Percentiles rank a stretch among this genome's conserved stretches.
Conservation (phyloP, 2,329 filamentous ascomycete species). For the Pseudohalonectria lignicola region DNA sequence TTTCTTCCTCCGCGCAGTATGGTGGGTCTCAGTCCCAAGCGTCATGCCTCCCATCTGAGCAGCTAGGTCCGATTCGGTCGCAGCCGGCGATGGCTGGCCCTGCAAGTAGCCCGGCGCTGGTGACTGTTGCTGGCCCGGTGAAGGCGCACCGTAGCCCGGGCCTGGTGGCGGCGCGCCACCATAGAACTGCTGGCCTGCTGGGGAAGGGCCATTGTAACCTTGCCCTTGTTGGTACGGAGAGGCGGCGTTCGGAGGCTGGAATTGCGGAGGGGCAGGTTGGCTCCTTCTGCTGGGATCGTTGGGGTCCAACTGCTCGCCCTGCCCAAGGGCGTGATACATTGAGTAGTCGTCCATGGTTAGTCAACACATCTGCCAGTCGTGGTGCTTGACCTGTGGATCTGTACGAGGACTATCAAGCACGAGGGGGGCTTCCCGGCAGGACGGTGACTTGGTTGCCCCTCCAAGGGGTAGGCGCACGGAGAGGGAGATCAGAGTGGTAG, state of each 20-base stretch:
- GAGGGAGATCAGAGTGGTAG: too few relatives aligned
- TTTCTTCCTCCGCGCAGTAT: constrained; percentile 60
- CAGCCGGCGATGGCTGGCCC: constrained; percentile 17
- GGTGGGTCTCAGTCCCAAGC: constrained; percentile 42
- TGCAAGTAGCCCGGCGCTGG: constrained; percentile 20
- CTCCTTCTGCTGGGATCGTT: constrained; percentile 35
- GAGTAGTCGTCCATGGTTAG: constrained; percentile 29
- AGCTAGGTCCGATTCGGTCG: constrained; percentile 41
- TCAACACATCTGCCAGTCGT: not conserved
- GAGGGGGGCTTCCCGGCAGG: too few relatives aligned
- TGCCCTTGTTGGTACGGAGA: constrained; percentile 40
- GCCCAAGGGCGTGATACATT: constrained; percentile 39
- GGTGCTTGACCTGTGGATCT: too few relatives aligned
- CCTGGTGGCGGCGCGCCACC: constrained; percentile 15
- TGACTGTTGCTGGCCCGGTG: constrained; percentile 9
- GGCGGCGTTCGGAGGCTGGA: constrained; percentile 41
- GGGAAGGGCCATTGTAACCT: constrained; percentile 24
- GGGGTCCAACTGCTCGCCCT: constrained; percentile 38
- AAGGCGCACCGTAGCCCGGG: constrained; percentile 13
- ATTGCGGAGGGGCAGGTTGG: constrained; percentile 28
- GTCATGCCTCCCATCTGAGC: constrained; percentile 72
- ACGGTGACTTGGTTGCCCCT: not conserved
- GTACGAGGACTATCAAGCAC: too few relatives aligned
- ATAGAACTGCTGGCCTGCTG: constrained; percentile 22
- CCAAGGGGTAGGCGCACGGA: not conserved